Evolutionary conservation across 2,329 filamentous ascomycete genomes (phyloP).

Genomic region (Neopestalotiopsis sp.): DNA sequence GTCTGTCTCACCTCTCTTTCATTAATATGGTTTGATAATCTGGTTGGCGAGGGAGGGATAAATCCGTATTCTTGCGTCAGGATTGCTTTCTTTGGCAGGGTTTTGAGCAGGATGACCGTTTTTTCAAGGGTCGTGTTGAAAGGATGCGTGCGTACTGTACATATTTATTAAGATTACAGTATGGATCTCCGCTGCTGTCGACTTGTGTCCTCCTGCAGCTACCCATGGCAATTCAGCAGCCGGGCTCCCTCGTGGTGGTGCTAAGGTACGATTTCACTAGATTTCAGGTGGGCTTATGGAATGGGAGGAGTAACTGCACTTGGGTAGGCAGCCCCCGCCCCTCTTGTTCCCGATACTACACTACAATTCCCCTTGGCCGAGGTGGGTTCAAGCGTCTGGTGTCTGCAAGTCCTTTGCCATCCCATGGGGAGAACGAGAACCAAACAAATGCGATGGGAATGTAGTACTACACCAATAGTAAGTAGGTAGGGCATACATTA

Average conservation of each 20-base stretch:
- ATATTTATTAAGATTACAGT: slow-evolving; percentile 16
- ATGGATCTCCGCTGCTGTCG: slow-evolving; percentile 14
- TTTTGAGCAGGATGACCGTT: not conserved
- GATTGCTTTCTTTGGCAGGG: not conserved
- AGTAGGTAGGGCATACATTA: not conserved
- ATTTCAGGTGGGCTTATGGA: not conserved
- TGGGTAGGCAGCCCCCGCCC: not conserved
- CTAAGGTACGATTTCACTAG: slow-evolving; percentile 7
- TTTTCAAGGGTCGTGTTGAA: slow-evolving; percentile 1
- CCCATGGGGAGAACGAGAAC: not conserved
- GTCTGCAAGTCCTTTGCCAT: not conserved
- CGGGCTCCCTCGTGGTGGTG: not conserved
- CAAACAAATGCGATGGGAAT: not conserved
- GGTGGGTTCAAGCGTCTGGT: not conserved
- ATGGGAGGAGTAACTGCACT: not conserved
- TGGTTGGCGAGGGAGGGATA: not conserved
- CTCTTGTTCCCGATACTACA: not conserved
- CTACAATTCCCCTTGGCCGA: not conserved
- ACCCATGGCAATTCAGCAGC: slow-evolving; percentile 6
- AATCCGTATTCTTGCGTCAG: not conserved
- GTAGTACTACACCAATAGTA: not conserved
- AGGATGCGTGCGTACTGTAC: slow-evolving; percentile 8
- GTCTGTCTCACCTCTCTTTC: not conserved
- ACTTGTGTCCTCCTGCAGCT: slow-evolving; percentile 11
- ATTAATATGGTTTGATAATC: not conserved